Evolutionary conservation across 345 rosid species (phyloP).

Genomic region (Erysimum cheiranthoides): DNA sequence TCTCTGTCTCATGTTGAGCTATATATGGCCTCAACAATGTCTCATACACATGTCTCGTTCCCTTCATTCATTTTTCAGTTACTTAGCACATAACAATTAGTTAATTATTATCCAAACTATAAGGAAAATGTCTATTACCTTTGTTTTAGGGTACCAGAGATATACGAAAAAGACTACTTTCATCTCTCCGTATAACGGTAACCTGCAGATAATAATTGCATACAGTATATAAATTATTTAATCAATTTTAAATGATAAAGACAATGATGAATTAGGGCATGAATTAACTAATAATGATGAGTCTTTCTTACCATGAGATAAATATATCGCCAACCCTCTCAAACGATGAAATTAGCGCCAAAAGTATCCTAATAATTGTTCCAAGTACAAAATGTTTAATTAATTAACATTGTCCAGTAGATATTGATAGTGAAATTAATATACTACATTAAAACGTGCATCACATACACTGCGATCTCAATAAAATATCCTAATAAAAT

Average conservation of each 20-base stretch:
- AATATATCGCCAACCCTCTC: slow-evolving; percentile 73
- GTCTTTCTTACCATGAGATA: slow-evolving; percentile 66
- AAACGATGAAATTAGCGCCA: slow-evolving; percentile 69
- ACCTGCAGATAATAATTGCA: slow-evolving; percentile 53
- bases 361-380: slow-evolving; percentile 65
- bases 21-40: slow-evolving; percentile 63
- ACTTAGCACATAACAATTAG: not conserved
- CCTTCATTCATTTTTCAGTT: slow-evolving; percentile 49
- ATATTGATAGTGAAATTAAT: not conserved
- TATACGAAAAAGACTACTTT: slow-evolving; percentile 77
- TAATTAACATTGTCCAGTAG: not conserved
- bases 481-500: not conserved
- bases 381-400: not conserved
- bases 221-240: not conserved
- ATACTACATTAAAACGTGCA: slow-evolving; percentile 25
- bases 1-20: slow-evolving; percentile 67
- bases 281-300: not conserved
- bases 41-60: slow-evolving; percentile 67
- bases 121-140: slow-evolving; percentile 47
- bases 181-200: slow-evolving; percentile 83
- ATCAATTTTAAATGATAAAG: not conserved
- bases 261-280: slow-evolving; percentile 3
- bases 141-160: slow-evolving; percentile 88
- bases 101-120: not conserved
- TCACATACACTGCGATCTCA: slow-evolving; percentile 4